Evolutionary conservation across 2,329 filamentous ascomycete genomes (phyloP), one percentile per base, ranked within the genome.

Genomic region (Fusarium irregulare): DNA sequence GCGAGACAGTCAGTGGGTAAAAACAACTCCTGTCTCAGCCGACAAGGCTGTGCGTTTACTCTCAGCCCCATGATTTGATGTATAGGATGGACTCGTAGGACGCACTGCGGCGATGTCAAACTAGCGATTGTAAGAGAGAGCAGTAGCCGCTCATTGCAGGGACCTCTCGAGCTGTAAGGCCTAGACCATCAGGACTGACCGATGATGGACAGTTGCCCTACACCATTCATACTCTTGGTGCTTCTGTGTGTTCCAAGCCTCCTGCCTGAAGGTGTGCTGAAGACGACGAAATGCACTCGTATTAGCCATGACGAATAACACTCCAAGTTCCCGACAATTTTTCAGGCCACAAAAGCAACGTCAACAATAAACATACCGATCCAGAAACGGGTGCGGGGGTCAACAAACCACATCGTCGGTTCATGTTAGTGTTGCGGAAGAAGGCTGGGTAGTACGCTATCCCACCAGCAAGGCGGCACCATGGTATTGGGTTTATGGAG

Each of bases 281-380:
- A 42, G 12, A 42, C 18, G 23, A 47, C n/a, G 34, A 63, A 25
- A 56, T 40, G 25, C 21, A 34, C 37, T 40, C 53, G 46, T 47
- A 60, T 42, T 23, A 32, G 60, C 46, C 16, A 49, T 47, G 37
- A 18, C 27, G 21, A 41, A 51, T 30, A 50, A 40, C 9, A 44
- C 30, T 32, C 49, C 44, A 30, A 14, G 54, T 59, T 67, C 46
- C 25, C 57, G 37, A 46, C 57, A 37, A 53, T 46, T 50, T 55
- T 48, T 56, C 23, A 66, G 55, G 56, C 66, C 67, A 67, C 67
- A 46, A 46, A 53, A 25, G 44, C 57, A 59, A 64, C 47, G 55
- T 53, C 57, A 64, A 56, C 27, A 70, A 48, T 48, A 63, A 55
- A 60, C 66, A 67, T 50, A 48, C 40, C 37, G 57, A 27, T 45